Conservation (phyloP, 306 rosid species). For the Fragaria nilgerrensis region DNA sequence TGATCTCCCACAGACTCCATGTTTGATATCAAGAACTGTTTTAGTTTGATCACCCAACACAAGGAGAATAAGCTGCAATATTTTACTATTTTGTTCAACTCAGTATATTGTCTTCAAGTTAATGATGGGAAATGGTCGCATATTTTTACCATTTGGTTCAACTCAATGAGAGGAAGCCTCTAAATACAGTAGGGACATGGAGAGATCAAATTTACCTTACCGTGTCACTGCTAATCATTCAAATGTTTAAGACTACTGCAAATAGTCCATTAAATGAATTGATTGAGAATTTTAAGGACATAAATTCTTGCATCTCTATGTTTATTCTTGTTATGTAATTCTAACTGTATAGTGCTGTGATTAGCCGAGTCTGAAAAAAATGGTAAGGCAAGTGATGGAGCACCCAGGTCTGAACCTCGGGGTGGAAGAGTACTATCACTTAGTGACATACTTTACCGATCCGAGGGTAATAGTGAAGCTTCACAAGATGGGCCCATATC, state of each 20-base stretch:
- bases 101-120: not conserved
- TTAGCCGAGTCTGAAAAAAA: slow-evolving; percentile 74
- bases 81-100: not conserved
- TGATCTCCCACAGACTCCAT: not conserved
- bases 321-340: slow-evolving; percentile 16
- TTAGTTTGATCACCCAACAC: not conserved
- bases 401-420: slow-evolving; percentile 56
- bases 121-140: not conserved
- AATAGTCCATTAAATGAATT: not conserved
- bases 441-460: slow-evolving; percentile 78
- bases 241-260: not conserved
- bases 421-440: slow-evolving; percentile 70
- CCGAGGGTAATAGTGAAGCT: slow-evolving; percentile 79
- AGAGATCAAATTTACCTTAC: not conserved
- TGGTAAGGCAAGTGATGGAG: slow-evolving; percentile 53
- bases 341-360: slow-evolving; percentile 33
- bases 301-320: slow-evolving; percentile 6
- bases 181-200: not conserved
- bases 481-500: slow-evolving; percentile 88
- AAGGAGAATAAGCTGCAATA: not conserved
- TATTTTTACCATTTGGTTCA: not conserved
- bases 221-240: not conserved
- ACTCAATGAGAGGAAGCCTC: not conserved
- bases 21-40: not conserved
- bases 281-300: not conserved